Conservation (phyloP, 257 asterid species). For the Euphrasia confusa region DNA sequence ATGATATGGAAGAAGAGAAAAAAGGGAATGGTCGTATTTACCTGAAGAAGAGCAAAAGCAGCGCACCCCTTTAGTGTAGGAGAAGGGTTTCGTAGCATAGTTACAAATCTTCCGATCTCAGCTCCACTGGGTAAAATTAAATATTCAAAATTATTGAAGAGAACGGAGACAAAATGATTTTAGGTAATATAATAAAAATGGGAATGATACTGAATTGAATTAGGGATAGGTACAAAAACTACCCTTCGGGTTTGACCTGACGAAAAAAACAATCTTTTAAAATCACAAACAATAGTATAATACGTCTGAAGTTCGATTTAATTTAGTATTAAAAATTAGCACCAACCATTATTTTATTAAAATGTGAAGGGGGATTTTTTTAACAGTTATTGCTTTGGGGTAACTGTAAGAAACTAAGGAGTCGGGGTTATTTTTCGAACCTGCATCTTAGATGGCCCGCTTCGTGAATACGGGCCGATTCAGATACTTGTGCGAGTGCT, state of each 20-base stretch:
- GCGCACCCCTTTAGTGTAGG: slow-evolving; percentile 82
- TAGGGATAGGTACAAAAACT: too few relatives aligned
- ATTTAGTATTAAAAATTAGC: too few relatives aligned
- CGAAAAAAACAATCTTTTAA: too few relatives aligned
- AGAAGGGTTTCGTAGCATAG: slow-evolving; percentile 73
- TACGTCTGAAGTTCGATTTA: too few relatives aligned
- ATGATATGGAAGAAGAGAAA: slow-evolving; percentile 10
- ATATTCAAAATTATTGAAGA: slow-evolving; percentile 3
- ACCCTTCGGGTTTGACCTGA: too few relatives aligned
- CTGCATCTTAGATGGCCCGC: slow-evolving; percentile 93
- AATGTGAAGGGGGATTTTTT: too few relatives aligned
- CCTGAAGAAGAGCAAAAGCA: slow-evolving; percentile 93
- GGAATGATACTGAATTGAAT: neutral
- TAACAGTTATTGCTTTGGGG: too few relatives aligned
- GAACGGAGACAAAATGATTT: neutral
- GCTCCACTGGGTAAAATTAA: slow-evolving; percentile 50
- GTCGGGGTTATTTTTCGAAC: slow-evolving; percentile 24
- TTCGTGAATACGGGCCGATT: slow-evolving; percentile 74
- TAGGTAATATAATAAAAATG: neutral
- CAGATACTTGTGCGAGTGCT: slow-evolving; percentile 61
- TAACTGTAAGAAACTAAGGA: too few relatives aligned
- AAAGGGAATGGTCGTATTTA: slow-evolving; percentile 17
- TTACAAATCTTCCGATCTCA: slow-evolving; percentile 78
- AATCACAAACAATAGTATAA: too few relatives aligned
- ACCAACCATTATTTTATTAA: too few relatives aligned